Evolutionary conservation across 305 asterid species (phyloP).

Genomic region (Fraxinus platypoda): DNA sequence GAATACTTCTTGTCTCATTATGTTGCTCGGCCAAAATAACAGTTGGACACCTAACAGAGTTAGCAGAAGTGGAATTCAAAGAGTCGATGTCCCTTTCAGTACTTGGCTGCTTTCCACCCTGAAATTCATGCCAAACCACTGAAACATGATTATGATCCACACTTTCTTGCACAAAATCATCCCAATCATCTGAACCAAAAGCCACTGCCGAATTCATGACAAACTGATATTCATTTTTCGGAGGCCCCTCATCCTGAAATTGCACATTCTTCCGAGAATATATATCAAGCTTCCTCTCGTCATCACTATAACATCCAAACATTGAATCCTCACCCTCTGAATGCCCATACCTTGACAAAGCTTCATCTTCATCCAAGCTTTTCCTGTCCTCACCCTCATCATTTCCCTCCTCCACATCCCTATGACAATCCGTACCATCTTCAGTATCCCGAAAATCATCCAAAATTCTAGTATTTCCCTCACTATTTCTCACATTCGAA

Average conservation of each 20-base stretch:
- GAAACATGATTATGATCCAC: slow-evolving; percentile 33
- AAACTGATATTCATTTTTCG: slow-evolving; percentile 40
- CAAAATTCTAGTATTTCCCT: slow-evolving; percentile 16
- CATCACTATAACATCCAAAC: slow-evolving; percentile 71
- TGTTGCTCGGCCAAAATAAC: slow-evolving; percentile 14
- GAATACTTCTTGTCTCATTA: slow-evolving; percentile 25
- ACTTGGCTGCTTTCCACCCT: slow-evolving; percentile 23
- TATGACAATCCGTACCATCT: slow-evolving; percentile 17
- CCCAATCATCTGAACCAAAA: slow-evolving; percentile 82
- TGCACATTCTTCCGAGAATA: slow-evolving; percentile 30
- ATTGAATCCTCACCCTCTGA: slow-evolving; percentile 85
- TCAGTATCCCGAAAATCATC: slow-evolving; percentile 24
- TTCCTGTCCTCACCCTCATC: slow-evolving; percentile 29
- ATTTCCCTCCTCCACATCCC: slow-evolving; percentile 18
- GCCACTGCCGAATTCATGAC: slow-evolving; percentile 73
- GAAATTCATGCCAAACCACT: slow-evolving; percentile 36
- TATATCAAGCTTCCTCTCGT: slow-evolving; percentile 38
- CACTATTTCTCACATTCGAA: slow-evolving; percentile 21
- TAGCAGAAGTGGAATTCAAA: slow-evolving; percentile 29
- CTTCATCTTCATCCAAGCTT: slow-evolving; percentile 49
- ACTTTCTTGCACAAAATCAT: slow-evolving; percentile 62
- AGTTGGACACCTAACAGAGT: slow-evolving; percentile 18
- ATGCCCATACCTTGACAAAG: slow-evolving; percentile 51
- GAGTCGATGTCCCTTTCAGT: slow-evolving; percentile 29
- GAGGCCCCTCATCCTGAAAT: slow-evolving; percentile 30